Conservation (phyloP, 192 early-diverging fungal species). For the Rhizoclosmatium sp. region DNA sequence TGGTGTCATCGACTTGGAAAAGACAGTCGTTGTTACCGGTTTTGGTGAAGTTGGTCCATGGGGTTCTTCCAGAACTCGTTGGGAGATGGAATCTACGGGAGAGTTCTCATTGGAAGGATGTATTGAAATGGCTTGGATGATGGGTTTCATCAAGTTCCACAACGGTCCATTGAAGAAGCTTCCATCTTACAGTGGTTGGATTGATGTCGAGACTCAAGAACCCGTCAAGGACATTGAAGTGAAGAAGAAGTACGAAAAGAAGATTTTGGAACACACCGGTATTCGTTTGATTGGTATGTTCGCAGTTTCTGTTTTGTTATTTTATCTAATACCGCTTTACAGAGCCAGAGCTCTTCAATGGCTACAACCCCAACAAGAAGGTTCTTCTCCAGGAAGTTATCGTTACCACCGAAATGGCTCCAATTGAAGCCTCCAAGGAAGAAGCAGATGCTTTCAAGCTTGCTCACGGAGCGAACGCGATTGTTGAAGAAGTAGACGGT, state of each 20-base stretch:
- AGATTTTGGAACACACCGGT: conserved; percentile 89
- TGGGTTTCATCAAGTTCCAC: conserved; percentile 92
- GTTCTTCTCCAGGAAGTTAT: conserved; percentile 88
- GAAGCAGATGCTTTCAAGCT: conserved; percentile 86
- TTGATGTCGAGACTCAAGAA: conserved; percentile 84
- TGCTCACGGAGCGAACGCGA: conserved; percentile 81
- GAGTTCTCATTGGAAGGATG: conserved; percentile 90
- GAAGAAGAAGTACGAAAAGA: conserved; percentile 89
- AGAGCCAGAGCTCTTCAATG: conserved; percentile 83
- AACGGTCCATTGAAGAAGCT: conserved; percentile 82
- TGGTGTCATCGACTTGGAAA: conserved; percentile 87
- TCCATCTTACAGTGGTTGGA: conserved; percentile 87
- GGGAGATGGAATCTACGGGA: conserved; percentile 94
- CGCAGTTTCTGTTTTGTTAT: neutral
- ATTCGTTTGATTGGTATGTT: conserved; percentile 79
- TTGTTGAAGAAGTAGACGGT: conserved; percentile 72
- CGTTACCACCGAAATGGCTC: conserved; percentile 84
- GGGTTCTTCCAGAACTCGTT: conserved; percentile 90
- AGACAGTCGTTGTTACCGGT: conserved; percentile 90
- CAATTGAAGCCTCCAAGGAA: conserved; percentile 86
- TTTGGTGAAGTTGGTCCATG: conserved; percentile 94
- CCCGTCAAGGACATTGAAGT: conserved; percentile 87
- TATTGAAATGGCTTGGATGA: conserved; percentile 98
- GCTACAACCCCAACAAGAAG: conserved; percentile 88
- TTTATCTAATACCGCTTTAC: conserved; percentile 14